Base-by-base conservation (phyloP, 1,139 yeast genomes). In the Dujonia santamariae region DNA sequence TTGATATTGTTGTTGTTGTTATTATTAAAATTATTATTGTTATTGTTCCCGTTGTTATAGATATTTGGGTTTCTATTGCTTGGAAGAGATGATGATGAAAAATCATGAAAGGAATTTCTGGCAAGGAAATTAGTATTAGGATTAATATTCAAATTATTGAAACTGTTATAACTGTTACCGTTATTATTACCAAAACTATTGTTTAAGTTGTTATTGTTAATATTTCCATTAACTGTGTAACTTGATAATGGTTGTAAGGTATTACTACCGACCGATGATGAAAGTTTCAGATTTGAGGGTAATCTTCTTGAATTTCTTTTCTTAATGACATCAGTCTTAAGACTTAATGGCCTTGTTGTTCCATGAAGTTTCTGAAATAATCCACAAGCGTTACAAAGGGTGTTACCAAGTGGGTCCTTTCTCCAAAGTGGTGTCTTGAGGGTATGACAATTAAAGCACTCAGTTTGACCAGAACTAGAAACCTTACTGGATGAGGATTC, bases 341-440 rank as follows among this genome's bases (percentile, higher is more conserved):
- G 56, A 16, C 78, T 68, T 19, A 76, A 58, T 3, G 82, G 82
- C 32, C 82, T 56, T 42, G 75, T 72, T 2, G 78, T 73, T 17
- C 82, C 82, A 45, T 76, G 82, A 19, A 76, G 54, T 43, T 76
- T 76, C 37, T 69, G 61, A 46, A 75, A 76, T 25, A 76, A 55
- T 1, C 82, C 82, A 56, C 82, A 76, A 0, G 82, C 82, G 47
- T 76, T 76, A 50, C 82, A 76, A 11, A 76, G 56, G 1, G 80
- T 74, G 40, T 75, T 71, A 0, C 82, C 82, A 27, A 54, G 61
- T 3, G 78, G 68, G 46, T 75, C 79, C 45, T 75, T 69, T 32
- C 82, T 57, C 82, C 82, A 76, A 19, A 76, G 54, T 1, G 82
- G 82, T 0, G 82, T 76, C 34, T 74, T 75, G 15, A 66, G 53